Evolutionary conservation across 2,329 filamentous ascomycete genomes (phyloP).

Genomic region (Penicillium sp.): DNA sequence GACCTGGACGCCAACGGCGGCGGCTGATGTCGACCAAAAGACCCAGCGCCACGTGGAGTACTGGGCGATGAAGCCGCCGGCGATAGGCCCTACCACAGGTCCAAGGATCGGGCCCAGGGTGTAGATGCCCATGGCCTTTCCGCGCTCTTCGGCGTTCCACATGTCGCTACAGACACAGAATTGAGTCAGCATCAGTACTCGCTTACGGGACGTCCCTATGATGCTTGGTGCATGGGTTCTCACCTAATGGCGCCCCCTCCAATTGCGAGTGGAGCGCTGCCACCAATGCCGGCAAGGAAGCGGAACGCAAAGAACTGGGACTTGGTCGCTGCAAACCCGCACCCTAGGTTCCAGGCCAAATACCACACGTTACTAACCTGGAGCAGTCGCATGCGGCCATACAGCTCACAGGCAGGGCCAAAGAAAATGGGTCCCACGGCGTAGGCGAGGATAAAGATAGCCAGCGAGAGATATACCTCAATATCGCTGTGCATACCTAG

Average conservation of each 20-base stretch:
- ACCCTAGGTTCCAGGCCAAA: slow-evolving; percentile 22
- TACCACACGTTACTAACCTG: slow-evolving; percentile 24
- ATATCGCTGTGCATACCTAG: slow-evolving; percentile 55
- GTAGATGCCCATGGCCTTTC: slow-evolving; percentile 66
- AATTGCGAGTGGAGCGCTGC: slow-evolving; percentile 45
- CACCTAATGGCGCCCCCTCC: slow-evolving; percentile 51
- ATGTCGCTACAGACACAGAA: slow-evolving; percentile 53
- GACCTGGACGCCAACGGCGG: slow-evolving; percentile 63
- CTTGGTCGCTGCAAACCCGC: slow-evolving; percentile 46
- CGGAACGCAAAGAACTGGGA: slow-evolving; percentile 53
- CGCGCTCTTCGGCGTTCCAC: slow-evolving; percentile 66
- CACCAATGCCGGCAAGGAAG: slow-evolving; percentile 63
- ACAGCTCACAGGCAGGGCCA: slow-evolving; percentile 24
- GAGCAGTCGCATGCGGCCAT: slow-evolving; percentile 20
- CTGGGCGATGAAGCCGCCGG: slow-evolving; percentile 67
- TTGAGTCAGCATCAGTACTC: slow-evolving; percentile 28
- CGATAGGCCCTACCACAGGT: slow-evolving; percentile 67
- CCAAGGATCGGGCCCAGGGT: slow-evolving; percentile 67
- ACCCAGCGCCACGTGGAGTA: slow-evolving; percentile 73
- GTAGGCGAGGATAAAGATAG: slow-evolving; percentile 60
- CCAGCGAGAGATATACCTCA: slow-evolving; percentile 54
- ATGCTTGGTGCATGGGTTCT: slow-evolving; percentile 21
- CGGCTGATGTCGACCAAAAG: slow-evolving; percentile 69
- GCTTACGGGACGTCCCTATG: background rate
- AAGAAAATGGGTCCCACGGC: slow-evolving; percentile 38